Evolutionary conservation across 2,329 filamentous ascomycete species (phyloP).

Genomic region (Lasiodiplodia hormozganensis): DNA sequence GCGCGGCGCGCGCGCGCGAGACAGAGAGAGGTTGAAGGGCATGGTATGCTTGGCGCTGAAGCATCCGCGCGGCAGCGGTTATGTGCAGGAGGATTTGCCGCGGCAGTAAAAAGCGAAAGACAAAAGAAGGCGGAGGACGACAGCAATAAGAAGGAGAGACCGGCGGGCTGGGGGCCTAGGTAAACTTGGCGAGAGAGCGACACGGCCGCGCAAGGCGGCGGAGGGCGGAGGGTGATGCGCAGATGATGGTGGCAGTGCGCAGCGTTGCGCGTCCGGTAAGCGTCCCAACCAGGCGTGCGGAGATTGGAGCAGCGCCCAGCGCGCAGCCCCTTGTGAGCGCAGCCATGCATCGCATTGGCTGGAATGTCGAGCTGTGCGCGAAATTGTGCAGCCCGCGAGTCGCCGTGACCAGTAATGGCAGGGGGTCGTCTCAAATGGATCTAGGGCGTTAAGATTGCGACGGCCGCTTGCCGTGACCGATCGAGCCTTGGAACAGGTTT

Average conservation of each 20-base stretch:
- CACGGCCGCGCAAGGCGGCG: slow-evolving; percentile 5
- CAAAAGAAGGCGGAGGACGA: neutral
- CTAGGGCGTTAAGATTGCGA: slow-evolving; percentile 19
- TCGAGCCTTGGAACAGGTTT: slow-evolving; percentile 15
- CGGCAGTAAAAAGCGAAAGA: slow-evolving; percentile 4
- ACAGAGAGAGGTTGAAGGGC: slow-evolving; percentile 23
- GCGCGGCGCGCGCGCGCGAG: slow-evolving; percentile 20
- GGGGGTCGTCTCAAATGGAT: slow-evolving; percentile 5
- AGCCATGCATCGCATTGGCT: slow-evolving; percentile 12
- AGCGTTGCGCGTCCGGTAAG: slow-evolving; percentile 13
- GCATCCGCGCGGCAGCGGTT: neutral
- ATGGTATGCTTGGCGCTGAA: slow-evolving; percentile 5
- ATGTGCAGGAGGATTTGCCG: neutral
- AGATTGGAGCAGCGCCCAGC: slow-evolving; percentile 20
- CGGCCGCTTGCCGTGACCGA: slow-evolving; percentile 12
- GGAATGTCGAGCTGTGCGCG: neutral
- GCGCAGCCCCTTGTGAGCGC: neutral
- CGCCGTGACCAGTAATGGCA: slow-evolving; percentile 1
- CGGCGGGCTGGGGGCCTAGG: slow-evolving; percentile 21
- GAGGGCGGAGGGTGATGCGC: slow-evolving; percentile 12
- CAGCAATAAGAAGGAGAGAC: slow-evolving; percentile 17
- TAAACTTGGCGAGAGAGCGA: slow-evolving; percentile 24
- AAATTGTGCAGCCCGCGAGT: slow-evolving; percentile 22
- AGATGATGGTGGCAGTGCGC: slow-evolving; percentile 29
- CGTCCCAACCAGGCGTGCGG: slow-evolving; percentile 6